phyloP scores from a whole-genome alignment of 1,284 basidiomycete species.

The Caloboletus firmus region DNA sequence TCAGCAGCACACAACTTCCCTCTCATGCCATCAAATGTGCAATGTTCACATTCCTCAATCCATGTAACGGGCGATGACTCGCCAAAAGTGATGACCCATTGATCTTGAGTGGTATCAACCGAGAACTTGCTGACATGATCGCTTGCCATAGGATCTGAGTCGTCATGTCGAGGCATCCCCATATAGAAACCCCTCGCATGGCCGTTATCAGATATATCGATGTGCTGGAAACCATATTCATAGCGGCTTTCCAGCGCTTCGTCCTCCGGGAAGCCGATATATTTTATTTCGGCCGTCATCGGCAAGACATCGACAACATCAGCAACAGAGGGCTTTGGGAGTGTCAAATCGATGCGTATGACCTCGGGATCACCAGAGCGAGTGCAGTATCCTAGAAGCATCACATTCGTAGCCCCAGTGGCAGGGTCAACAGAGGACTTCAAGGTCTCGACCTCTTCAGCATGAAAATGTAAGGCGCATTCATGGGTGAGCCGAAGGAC shows the following conservation, averaged over 20 bases:
- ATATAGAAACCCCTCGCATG: background rate
- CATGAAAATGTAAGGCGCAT: background rate
- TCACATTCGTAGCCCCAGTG: background rate
- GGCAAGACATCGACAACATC: background rate
- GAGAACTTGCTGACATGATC: background rate
- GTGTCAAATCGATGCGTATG: background rate
- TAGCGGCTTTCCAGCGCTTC: rapidly evolving
- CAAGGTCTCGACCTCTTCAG: background rate
- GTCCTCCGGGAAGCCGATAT: background rate
- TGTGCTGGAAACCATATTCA: background rate
- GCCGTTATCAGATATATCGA: background rate
- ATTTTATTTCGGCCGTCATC: background rate
- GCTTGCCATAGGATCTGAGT: no score
- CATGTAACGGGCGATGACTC: background rate
- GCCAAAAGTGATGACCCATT: background rate
- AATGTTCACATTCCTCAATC: no score
- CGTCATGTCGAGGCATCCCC: no score
- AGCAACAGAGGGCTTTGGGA: background rate
- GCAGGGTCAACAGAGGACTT: background rate
- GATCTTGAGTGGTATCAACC: background rate
- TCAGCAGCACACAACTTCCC: background rate
- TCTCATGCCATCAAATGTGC: background rate
- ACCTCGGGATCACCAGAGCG: background rate
- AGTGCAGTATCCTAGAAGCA: background rate
- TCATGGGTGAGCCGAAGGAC: background rate